Evolutionary conservation across 1,139 yeast species (phyloP).

Genomic region (Kluyveromyces sp.): DNA sequence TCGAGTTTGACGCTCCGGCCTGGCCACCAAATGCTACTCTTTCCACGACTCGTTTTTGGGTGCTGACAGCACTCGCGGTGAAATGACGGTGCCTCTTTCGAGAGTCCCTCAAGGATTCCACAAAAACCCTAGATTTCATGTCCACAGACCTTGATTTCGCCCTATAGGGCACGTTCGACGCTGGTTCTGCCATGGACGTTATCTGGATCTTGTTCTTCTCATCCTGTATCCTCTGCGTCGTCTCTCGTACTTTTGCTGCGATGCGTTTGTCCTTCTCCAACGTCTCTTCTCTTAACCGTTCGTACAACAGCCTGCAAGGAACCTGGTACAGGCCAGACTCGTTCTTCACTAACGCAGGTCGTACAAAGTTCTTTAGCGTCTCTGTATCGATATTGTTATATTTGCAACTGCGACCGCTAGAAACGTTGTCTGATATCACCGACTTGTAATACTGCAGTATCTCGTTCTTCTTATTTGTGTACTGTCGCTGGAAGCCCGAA

Average conservation of each 20-base stretch:
- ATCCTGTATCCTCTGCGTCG: slow-evolving; percentile 38
- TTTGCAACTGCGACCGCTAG: slow-evolving; percentile 8
- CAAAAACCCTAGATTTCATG: slow-evolving; percentile 17
- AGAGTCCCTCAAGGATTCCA: slow-evolving; percentile 20
- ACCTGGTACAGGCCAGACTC: slow-evolving; percentile 19
- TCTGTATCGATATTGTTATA: slow-evolving; percentile 10
- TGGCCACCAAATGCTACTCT: slow-evolving; percentile 28
- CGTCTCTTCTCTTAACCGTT: slow-evolving; percentile 40
- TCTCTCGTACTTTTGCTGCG: slow-evolving; percentile 41
- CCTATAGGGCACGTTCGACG: slow-evolving; percentile 15
- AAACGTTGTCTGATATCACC: slow-evolving; percentile 13
- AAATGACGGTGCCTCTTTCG: slow-evolving; percentile 20
- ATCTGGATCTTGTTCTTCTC: slow-evolving; percentile 45
- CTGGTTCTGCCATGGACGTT: slow-evolving; percentile 29
- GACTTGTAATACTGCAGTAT: slow-evolving; percentile 32
- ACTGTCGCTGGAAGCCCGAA: slow-evolving; percentile 11
- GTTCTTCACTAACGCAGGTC: not conserved
- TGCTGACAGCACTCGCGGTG: slow-evolving; percentile 19
- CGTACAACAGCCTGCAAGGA: slow-evolving; percentile 38
- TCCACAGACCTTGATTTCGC: not conserved
- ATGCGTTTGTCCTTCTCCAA: slow-evolving; percentile 44
- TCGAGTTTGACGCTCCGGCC: slow-evolving; percentile 10
- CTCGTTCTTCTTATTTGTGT: slow-evolving; percentile 16
- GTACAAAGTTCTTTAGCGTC: slow-evolving; percentile 1
- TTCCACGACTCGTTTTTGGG: slow-evolving; percentile 14